These are phyloP conservation scores for Trifolium dubium DNA, from an alignment of 306 rosid genomes.

Conservation along the genomic window DNA sequence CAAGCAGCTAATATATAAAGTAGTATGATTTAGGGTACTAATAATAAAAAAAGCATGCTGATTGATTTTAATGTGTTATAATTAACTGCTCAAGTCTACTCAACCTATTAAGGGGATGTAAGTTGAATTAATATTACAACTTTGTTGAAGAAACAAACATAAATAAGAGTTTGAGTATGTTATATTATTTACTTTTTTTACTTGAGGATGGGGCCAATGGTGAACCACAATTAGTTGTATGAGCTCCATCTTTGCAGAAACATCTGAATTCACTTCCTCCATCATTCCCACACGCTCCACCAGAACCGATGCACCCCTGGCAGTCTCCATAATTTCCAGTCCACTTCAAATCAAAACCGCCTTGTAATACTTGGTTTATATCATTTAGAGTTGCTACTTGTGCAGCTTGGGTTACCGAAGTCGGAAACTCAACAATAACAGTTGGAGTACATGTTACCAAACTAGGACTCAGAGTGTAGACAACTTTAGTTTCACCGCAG, in stretches of 20 bases:
- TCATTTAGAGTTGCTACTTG: accelerated
- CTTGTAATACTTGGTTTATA: neutral
- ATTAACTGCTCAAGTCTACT: too few relatives aligned
- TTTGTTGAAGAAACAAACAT: too few relatives aligned
- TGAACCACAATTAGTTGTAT: neutral
- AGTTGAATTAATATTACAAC: too few relatives aligned
- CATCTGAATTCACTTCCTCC: slow-evolving; percentile 22
- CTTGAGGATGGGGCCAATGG: too few relatives aligned
- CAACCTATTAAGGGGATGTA: too few relatives aligned
- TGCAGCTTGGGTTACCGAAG: neutral
- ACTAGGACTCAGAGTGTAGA: too few relatives aligned
- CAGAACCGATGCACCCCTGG: neutral
- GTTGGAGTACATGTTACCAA: neutral
- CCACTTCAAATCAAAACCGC: slow-evolving; percentile 36
- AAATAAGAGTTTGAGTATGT: neutral
- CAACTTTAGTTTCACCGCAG: too few relatives aligned
- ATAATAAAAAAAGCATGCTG: too few relatives aligned
- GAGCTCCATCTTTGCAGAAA: slow-evolving; percentile 42
- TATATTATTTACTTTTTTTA: neutral
- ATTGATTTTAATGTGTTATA: too few relatives aligned
- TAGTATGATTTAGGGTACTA: neutral
- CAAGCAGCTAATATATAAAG: too few relatives aligned
- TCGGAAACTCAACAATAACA: neutral
- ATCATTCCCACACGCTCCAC: slow-evolving; percentile 38
- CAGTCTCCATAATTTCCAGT: neutral